Evolutionary conservation across 2,329 filamentous ascomycete genomes (phyloP), one percentile per base, ranked within the genome.

Genomic region (Chaetomium globosum): DNA sequence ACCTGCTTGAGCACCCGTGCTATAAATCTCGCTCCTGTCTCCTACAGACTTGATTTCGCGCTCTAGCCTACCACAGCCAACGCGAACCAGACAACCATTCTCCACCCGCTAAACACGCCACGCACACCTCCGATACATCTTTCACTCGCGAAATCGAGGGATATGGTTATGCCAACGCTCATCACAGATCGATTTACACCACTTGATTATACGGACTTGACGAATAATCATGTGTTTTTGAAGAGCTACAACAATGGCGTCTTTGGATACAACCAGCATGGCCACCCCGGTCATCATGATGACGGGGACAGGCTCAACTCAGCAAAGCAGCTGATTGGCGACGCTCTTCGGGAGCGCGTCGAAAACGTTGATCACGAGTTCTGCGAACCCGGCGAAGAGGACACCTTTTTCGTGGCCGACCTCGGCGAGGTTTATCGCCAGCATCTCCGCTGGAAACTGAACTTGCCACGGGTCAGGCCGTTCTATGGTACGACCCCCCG

Each of bases 341-440:
- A 92, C 75, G 91, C 94, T 75, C 84, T 99, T 76, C 91, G 92
- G 83, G 86, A 89, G 74, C 93, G 92, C 71, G 90, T 97, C 71
- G 86, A 91, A 75, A 85, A 82, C 74, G 89, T 99, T 77, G 88
- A 99, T 81, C 87, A 91, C 74, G 91, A 98, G 77, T 84, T 84
- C 73, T 99, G 95, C 81, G 90, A 91, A 71, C 87, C 93, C 59
- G 95, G 95, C 72, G 95, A 96, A 65, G 95, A 99, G 81, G 95
- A 98, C 80, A 90, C 95, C 66, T 99, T 99, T 81, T 99, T 96
- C 80, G 93, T 99, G 73, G 94, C 93, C 74, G 95, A 99, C 82
- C 88, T 99, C 75, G 95, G 95, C 80, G 93, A 98, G 82, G 91
- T 99, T 77, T 99, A 99, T 81, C 92, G 95, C 80, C 95, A 99